Conservation (phyloP, 768 basidiomycete species). For the Ramaria sp. region DNA sequence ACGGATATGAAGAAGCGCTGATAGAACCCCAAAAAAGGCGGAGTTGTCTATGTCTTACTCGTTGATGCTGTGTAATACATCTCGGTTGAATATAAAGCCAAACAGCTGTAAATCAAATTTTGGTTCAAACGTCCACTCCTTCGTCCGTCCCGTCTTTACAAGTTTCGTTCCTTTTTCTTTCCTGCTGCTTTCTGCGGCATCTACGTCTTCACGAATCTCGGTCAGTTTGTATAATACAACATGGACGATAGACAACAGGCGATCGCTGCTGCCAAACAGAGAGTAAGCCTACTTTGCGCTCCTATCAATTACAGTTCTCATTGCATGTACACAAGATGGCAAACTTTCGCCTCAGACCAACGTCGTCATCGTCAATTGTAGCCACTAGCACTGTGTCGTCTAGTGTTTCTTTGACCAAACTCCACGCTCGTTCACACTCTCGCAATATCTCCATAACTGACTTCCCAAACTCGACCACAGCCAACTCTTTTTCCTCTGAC, state of each 20-base stretch:
- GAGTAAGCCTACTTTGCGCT: slow-evolving; percentile 22
- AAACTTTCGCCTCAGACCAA: slow-evolving; percentile 7
- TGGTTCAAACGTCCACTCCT: background rate
- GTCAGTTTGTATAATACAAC: slow-evolving; percentile 5
- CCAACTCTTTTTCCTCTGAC: slow-evolving; percentile 23
- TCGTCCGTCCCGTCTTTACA: slow-evolving; percentile 17
- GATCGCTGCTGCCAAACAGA: slow-evolving; percentile 28
- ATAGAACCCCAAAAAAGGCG: background rate
- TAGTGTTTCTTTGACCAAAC: slow-evolving; percentile 13
- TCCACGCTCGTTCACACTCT: slow-evolving; percentile 61
- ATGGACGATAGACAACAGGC: slow-evolving; percentile 29
- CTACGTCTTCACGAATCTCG: slow-evolving; percentile 19
- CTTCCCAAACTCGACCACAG: slow-evolving; percentile 26
- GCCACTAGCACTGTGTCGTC: background rate
- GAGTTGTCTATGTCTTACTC: background rate
- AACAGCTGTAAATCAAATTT: background rate
- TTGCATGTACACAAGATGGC: background rate
- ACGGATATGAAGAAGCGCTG: background rate
- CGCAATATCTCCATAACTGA: slow-evolving; percentile 41
- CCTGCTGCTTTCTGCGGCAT: background rate
- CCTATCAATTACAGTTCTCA: background rate
- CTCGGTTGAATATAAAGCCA: background rate
- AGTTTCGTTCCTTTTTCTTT: slow-evolving; percentile 26
- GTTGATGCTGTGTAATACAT: background rate
- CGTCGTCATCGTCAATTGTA: background rate